Evolutionary conservation across 768 basidiomycete species (phyloP), one percentile per base, ranked within the genome.

Genomic region (Suillus alpinus): DNA sequence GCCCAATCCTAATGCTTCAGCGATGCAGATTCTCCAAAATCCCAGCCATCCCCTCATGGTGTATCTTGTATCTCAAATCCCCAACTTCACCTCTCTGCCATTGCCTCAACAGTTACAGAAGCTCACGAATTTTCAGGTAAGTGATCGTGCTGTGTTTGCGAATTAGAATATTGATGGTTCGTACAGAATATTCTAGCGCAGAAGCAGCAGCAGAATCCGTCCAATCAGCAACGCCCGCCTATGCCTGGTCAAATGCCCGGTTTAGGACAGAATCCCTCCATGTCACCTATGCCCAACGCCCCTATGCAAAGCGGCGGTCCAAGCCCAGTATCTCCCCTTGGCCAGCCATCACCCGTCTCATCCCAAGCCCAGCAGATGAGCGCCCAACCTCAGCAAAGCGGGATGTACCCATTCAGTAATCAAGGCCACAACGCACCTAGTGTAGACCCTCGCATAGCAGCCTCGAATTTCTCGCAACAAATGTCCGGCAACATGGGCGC

Each of bases 41-140:
- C 86, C 84, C 5, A 70, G 62, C 12, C 85, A 91, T 69, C 84
- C 86, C 26, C 76, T 89, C 59, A 71, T 86, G 71, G 79, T 82
- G 60, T 83, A 85, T 65, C 77, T 90, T 75, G 63, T 76, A 10
- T 73, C 78, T 40, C 73, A 73, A 26, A 68, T 85, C 1, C 88
- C 86, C 6, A 78, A 78, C 12, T 90, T 90, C 64, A 73, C 77
- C 63, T 67, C 66, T 20, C 70, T 88, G 59, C 79, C 86, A 10
- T 44, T 78, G 2, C 81, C 77, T 60, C 74, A 79, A 66, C 87
- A 91, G 73, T 67, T 89, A 63, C 87, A 87, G 71, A 84, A 79
- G 67, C 75, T 90, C 71, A 70, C 82, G 39, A 61, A 72, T 58
- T 68, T 82, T 14, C 84, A 85, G 78, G 86, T 86, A 64, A 76